Base-by-base conservation (phyloP, 345 rosid genomes). In the Rhizophora mangle region DNA sequence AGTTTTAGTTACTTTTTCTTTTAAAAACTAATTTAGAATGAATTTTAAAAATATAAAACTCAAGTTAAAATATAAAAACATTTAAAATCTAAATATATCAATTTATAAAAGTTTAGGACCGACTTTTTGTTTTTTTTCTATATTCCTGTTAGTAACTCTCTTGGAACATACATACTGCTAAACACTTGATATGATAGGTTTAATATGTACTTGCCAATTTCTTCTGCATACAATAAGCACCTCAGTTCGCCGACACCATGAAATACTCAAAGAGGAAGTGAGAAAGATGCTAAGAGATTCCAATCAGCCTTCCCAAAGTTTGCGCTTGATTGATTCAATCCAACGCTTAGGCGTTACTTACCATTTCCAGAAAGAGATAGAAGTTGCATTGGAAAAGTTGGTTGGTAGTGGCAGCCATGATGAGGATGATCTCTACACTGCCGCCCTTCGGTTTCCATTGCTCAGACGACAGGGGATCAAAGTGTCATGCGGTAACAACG, bases 311-410 rank as follows among this genome's bases (percentile, higher is more conserved):
- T 5, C 49, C 47, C 30, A 30, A 8, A 62, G 30, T 9, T 18
- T 70, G 27, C 3, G 8, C 1, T 31, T 69, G 32, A 60, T 69
- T 60, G 65, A 69, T 60, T 21, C 60, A 6, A 24, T 54, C 7
- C 67, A 62, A 58, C 74, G 67, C 9, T 19, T 70, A 20, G 74
- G 74, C 2, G 19, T 62, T 36, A 1, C 37, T 7, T 34, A 7
- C 37, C 37, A 34, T 34, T 34, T 34, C 37, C 37, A 27, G 22
- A 34, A 10, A 8, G 67, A 70, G 52, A 70, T 70, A 3, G 67
- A 62, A 52, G 27, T 22, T 6, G 37, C 37, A 34, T 34, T 34
- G 36, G 36, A 34, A 34, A 34, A 34, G 36, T 8, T 34, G 36
- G 8, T 1, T 0, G 0, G 8, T 34, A 34, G 37, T 34, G 37